Evolutionary conservation across 129 eudicot genomes (phyloP), one percentile per base, ranked within the genome.

Genomic region (Ambrosia artemisiifolia): DNA sequence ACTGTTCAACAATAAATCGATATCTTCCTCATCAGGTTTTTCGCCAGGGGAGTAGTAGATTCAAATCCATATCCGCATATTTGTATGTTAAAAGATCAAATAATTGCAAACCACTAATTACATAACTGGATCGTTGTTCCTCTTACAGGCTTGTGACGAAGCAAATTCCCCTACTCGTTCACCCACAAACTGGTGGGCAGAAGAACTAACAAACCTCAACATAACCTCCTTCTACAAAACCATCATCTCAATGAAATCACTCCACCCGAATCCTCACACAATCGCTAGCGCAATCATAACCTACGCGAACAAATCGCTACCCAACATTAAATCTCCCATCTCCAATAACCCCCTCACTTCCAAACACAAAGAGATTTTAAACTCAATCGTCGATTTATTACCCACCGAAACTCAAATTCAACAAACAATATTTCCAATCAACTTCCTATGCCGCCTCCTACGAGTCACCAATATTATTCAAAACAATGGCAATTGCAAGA

Each of bases 121-220:
- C n/a, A n/a, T n/a, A n/a, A n/a, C 6, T 50, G 56, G 16, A n/a
- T 16, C 19, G 56, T 48, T 48, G n/a, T 48, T 30, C 11, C 11
- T 34, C 49, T 67, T 60, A 34, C 78, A 89, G 98, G 92, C 93
- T 38, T 90, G 98, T 66, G 85, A 77, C 28, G 98, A 94, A 84
- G 95, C 96, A 0, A 86, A 83, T 70, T 90, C 87, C 50, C 98
- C 98, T 14, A 90, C 95, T 82, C 88, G 92, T 11, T 87, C 91
- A 47, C 98, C 98, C 3, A 91, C 95, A 67, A 90, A 94, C 48
- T 94, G 95, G 95, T 94, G 98, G 98, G 84, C 98, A 1, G 95
- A 90, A 28, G 98, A 94, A 70, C 82, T 94, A 63, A 67, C 98
- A 17, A 90, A 87, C 72, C 62, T 94, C 6, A 83, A 84, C 82